Evolutionary conservation across 192 early-diverging fungal genomes (phyloP), one percentile per base, ranked within the genome.

Genomic region (Martensiomyces pterosporus): DNA sequence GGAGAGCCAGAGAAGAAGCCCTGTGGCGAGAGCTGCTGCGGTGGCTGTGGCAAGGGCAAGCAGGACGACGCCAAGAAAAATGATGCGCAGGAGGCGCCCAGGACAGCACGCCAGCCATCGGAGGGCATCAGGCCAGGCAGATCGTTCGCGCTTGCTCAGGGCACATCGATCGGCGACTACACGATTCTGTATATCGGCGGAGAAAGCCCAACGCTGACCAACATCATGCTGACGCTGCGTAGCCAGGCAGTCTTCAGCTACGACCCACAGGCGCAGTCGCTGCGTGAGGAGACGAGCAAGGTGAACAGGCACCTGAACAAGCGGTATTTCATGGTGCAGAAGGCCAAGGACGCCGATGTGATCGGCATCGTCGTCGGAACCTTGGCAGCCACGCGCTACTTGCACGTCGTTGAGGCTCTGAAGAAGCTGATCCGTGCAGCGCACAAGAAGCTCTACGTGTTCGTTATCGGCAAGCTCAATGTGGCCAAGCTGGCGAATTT

Each of bases 401-500:
- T 91, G 61, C 75, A 68, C n/a, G 84, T 94, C 27, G 85, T 98
- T 4, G 73, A 85, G 22, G 67, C 82, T 32, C 54, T 98, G 21
- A 93, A 98, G 70, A 60, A 72, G 18, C 55, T 94, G 38, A 82
- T 96, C 36, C 72, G 68, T 8, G 55, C 70, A 2, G 77, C 78
- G 24, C 85, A 86, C 15, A 89, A 87, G 51, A 95, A 95, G 60
- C 78, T 79, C 8, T 92, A 96, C 53, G 63, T 91, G 17, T 85
- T 93, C 50, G 84, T 88, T 2, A 89, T 99, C 57, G 96, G 96
- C 36, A 97, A 97, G 51, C 84, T 94, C 10, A 94, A 90, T 49
- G 88, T 92, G 1, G 88, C 90, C 41, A 99, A 99, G 64, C 84
- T 99, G 64, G 95, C 88, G 24, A 99, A 99, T 45, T 97, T 99